These are phyloP conservation scores for Fonsecaea erecta DNA, from an alignment of 2,329 filamentous ascomycete genomes.

Conservation along the genomic window DNA sequence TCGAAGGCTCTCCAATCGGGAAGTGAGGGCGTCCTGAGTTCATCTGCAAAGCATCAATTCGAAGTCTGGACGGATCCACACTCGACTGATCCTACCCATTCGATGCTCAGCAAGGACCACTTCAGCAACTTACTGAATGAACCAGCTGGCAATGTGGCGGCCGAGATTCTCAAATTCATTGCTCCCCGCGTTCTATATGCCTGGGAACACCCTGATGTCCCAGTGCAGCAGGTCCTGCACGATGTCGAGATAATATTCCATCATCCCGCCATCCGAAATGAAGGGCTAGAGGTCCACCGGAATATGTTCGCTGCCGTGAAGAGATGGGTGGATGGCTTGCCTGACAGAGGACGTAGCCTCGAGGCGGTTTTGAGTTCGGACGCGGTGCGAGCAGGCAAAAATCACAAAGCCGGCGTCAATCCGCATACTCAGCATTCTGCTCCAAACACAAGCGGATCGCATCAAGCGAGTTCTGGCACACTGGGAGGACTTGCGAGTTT, in stretches of 20 bases:
- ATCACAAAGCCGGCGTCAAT: conserved; percentile 62
- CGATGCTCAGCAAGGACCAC: conserved; percentile 82
- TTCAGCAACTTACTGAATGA: conserved; percentile 80
- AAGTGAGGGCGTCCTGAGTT: conserved; percentile 70
- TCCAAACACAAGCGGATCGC: neutral
- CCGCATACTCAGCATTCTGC: conserved; percentile 22
- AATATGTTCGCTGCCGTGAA: conserved; percentile 89
- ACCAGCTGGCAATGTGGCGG: conserved; percentile 73
- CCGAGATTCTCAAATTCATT: conserved; percentile 80
- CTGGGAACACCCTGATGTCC: conserved; percentile 85
- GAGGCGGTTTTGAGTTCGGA: conserved; percentile 79
- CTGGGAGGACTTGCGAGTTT: conserved; percentile 8
- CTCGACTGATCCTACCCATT: conserved; percentile 80
- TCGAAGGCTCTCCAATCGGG: conserved; percentile 84
- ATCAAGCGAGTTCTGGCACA: neutral
- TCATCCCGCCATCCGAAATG: conserved; percentile 81
- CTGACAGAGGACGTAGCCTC: conserved; percentile 68
- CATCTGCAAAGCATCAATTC: conserved; percentile 74
- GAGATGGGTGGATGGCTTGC: conserved; percentile 74
- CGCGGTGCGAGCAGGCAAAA: conserved; percentile 80
- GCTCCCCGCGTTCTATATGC: conserved; percentile 88
- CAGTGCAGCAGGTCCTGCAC: conserved; percentile 79
- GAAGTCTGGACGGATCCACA: conserved; percentile 78
- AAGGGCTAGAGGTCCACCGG: conserved; percentile 75
- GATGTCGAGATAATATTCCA: conserved; percentile 86